Percentiles rank a stretch among this genome's conserved stretches.
Conservation (phyloP, 331 rosid genomes). For the Malus hybrid region DNA sequence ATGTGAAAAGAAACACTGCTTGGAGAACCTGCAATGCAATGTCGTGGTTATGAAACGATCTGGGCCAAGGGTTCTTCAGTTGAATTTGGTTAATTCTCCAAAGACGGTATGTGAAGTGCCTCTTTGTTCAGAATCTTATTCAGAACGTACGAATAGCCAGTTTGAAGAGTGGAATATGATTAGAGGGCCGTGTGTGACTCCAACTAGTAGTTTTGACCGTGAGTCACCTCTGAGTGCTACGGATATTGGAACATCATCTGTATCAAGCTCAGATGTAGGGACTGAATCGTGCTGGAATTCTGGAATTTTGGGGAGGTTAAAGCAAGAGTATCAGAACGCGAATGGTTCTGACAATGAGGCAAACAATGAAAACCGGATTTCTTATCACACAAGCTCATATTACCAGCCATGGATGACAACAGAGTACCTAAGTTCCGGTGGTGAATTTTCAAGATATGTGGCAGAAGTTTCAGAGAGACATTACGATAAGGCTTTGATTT, state of each 20-base stretch:
- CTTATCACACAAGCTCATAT: slow-evolving; percentile 48
- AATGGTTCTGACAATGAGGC: slow-evolving; percentile 59
- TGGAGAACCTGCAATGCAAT: slow-evolving; percentile 86
- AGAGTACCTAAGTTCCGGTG: slow-evolving; percentile 38
- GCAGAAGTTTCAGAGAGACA: slow-evolving; percentile 24
- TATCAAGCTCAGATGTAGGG: slow-evolving; percentile 81
- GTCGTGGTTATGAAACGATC: slow-evolving; percentile 69
- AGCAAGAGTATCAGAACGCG: slow-evolving; percentile 31
- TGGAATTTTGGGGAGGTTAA: slow-evolving; percentile 34
- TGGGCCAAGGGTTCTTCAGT: slow-evolving; percentile 69
- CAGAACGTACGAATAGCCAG: slow-evolving; percentile 33
- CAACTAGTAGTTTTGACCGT: slow-evolving; percentile 76
- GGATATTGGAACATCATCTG: slow-evolving; percentile 78
- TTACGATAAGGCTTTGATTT: slow-evolving; percentile 33
- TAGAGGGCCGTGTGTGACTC: slow-evolving; percentile 77
- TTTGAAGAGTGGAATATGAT: slow-evolving; percentile 32
- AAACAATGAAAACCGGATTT: slow-evolving; percentile 48
- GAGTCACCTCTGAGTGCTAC: slow-evolving; percentile 72
- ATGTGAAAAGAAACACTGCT: slow-evolving; percentile 69
- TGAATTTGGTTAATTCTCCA: slow-evolving; percentile 59
- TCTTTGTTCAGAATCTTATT: slow-evolving; percentile 23
- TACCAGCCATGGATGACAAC: slow-evolving; percentile 62
- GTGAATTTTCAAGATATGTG: slow-evolving; percentile 34
- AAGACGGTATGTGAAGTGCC: slow-evolving; percentile 29
- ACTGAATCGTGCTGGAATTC: slow-evolving; percentile 52